Conservation (phyloP, 345 rosid species). For the Dimocarpus longan region DNA sequence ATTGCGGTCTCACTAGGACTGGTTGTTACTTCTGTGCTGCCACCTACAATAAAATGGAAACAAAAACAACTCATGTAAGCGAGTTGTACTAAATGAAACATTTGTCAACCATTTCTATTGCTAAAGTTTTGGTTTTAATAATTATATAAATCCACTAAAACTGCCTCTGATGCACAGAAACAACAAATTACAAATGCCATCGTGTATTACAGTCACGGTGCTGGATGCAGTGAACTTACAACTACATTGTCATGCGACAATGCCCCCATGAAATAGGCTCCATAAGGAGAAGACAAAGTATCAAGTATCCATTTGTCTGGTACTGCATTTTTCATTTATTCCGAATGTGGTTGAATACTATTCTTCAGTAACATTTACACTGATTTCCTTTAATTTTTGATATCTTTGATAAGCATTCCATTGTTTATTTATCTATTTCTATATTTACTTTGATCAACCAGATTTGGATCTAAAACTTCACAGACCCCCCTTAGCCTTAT, state of each 20-base stretch:
- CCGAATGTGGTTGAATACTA: not conserved
- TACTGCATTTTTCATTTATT: not conserved
- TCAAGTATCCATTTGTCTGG: not conserved
- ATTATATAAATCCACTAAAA: not conserved
- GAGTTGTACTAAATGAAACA: not conserved
- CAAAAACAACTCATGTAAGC: not conserved
- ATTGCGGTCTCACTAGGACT: constrained; percentile 32
- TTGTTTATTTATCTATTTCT: not conserved
- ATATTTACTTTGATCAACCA: not conserved
- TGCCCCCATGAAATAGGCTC: not conserved
- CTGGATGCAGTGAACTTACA: too few species aligned
- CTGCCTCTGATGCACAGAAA: not conserved
- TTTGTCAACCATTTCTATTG: not conserved
- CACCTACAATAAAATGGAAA: constrained; percentile 32
- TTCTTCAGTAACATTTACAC: too few species aligned
- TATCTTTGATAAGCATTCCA: not conserved
- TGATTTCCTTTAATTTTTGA: not conserved
- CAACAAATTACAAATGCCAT: not conserved
- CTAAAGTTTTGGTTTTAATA: not conserved
- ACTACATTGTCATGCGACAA: not conserved
- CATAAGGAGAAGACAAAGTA: not conserved
- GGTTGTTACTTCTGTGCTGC: constrained; percentile 27
- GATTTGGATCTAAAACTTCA: not conserved
- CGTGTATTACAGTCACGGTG: not conserved
- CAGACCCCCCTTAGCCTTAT: not conserved